These are phyloP conservation scores for Saccharomycopsis sp. DNA, from an alignment of 805 yeast genomes.

Conservation along the genomic window DNA sequence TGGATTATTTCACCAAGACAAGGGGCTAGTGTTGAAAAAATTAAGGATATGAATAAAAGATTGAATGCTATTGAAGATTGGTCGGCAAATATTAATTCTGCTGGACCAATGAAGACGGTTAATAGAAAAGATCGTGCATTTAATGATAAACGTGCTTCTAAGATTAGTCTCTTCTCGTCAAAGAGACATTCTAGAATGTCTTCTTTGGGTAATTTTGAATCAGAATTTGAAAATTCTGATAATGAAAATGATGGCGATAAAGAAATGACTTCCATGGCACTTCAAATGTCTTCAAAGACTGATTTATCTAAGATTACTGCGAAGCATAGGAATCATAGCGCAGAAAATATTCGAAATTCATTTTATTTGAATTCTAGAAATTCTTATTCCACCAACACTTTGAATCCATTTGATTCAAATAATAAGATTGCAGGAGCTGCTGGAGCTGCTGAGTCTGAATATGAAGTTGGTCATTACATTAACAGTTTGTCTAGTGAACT, in stretches of 20 bases:
- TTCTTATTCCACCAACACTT: constrained; percentile 11
- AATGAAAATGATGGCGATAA: not conserved
- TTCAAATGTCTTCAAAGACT: constrained; percentile 5
- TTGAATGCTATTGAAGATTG: constrained; percentile 72
- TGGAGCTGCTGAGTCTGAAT: constrained; percentile 20
- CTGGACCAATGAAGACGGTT: constrained; percentile 46
- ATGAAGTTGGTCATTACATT: constrained; percentile 30
- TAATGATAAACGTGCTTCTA: constrained; percentile 30
- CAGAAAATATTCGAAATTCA: constrained; percentile 6
- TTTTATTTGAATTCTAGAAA: constrained; percentile 12
- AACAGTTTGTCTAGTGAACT: constrained; percentile 50
- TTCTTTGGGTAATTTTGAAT: constrained; percentile 17
- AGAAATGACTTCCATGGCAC: constrained; percentile 20
- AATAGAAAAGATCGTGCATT: constrained; percentile 48
- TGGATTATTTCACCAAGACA: constrained; percentile 76
- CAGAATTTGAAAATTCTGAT: not conserved
- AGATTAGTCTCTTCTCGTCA: constrained; percentile 24
- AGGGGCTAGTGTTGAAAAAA: constrained; percentile 64
- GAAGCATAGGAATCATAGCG: constrained; percentile 4
- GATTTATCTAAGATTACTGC: not conserved
- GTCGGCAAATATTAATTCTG: constrained; percentile 58
- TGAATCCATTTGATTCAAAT: constrained; percentile 19
- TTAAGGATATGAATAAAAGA: constrained; percentile 55
- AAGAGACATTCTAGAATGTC: constrained; percentile 31
- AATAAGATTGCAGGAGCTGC: not conserved